Evolutionary conservation across 2,329 filamentous ascomycete genomes (phyloP).

Genomic region (Bipolaris zeicola): DNA sequence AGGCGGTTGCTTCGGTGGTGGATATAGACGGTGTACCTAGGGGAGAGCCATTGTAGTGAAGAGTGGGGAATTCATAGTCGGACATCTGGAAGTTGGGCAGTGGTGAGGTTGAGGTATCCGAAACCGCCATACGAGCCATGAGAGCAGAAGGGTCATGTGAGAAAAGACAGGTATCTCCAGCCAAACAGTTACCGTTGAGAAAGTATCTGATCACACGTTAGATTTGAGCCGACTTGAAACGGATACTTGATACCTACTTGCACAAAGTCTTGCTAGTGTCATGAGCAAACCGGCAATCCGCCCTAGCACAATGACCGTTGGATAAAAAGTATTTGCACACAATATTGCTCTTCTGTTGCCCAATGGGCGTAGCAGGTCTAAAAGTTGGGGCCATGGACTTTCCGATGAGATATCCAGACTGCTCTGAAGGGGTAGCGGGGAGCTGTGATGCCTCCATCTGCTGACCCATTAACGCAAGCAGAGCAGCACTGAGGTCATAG

Average conservation of each 20-base stretch:
- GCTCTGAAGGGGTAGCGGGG: conserved; percentile 56
- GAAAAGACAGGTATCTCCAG: conserved; percentile 92
- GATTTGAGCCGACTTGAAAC: conserved; percentile 15
- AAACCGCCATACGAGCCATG: conserved; percentile 78
- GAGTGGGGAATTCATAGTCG: conserved; percentile 83
- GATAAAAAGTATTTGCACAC: conserved; percentile 98
- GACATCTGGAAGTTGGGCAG: conserved; percentile 75
- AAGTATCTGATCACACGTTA: conserved; percentile 71
- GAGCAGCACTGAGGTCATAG: conserved; percentile 91
- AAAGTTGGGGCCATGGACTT: conserved; percentile 81
- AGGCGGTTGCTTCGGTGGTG: conserved; percentile 47
- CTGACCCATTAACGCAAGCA: conserved; percentile 84
- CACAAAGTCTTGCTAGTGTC: conserved; percentile 94
- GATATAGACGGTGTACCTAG: conserved; percentile 49
- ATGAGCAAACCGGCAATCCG: conserved; percentile 96
- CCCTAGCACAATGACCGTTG: conserved; percentile 91
- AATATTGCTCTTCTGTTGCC: conserved; percentile 79
- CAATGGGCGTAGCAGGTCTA: conserved; percentile 76
- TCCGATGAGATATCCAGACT: conserved; percentile 77
- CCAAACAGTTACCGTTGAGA: conserved; percentile 93
- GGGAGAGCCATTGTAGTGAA: conserved; percentile 58
- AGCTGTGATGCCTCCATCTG: conserved; percentile 60
- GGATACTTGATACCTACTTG: conserved; percentile 72
- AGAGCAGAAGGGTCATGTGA: conserved; percentile 92
- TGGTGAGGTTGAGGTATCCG: conserved; percentile 70